Conservation (phyloP, 345 rosid genomes). For the Eucalyptus pauciflora region DNA sequence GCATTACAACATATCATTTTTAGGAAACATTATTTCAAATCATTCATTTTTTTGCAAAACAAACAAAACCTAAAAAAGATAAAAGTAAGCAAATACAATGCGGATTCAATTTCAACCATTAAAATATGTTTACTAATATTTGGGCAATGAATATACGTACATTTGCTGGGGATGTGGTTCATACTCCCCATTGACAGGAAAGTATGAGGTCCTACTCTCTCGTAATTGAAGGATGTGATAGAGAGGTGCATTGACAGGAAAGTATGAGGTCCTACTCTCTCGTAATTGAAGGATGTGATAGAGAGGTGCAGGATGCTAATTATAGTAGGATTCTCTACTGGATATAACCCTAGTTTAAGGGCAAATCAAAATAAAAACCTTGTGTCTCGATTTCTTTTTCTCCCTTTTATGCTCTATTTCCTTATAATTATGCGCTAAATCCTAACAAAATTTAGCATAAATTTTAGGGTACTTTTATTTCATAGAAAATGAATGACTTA, state of each 20-base stretch:
- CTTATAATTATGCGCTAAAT: neutral
- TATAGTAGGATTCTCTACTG: neutral
- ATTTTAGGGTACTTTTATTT: neutral
- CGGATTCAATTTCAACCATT: neutral
- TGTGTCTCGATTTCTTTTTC: neutral
- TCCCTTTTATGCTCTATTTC: too few relatives aligned
- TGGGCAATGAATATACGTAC: neutral
- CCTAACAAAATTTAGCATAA: neutral
- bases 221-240: neutral
- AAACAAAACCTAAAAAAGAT: too few relatives aligned
- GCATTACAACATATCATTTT: too few relatives aligned
- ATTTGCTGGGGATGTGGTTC: neutral
- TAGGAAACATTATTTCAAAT: neutral
- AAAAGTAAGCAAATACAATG: neutral
- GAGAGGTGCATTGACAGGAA: fast-evolving
- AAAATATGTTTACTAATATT: too few relatives aligned
- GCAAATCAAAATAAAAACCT: neutral
- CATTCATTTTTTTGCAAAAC: neutral
- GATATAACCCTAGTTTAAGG: neutral
- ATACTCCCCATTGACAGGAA: neutral
- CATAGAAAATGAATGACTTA: neutral
- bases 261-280: neutral
- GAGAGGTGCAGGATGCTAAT: fast-evolving
- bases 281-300: neutral
- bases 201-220: neutral